phyloP scores from a whole-genome alignment of 768 basidiomycete genomes.

The Boletus subparvulus region DNA sequence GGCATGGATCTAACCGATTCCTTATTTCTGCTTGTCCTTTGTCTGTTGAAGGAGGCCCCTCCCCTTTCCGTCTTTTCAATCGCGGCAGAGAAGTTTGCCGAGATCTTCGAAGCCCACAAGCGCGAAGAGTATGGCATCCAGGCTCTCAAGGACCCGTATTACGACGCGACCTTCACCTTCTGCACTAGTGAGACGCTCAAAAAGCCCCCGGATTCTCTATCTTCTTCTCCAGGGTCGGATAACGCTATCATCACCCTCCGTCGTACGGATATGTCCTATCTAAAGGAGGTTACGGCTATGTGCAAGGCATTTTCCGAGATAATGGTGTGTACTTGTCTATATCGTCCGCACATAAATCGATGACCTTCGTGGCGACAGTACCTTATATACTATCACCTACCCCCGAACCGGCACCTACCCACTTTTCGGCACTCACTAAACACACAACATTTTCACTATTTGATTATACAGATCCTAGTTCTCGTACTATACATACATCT shows the following conservation, averaged over 20 bases:
- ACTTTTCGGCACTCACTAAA: too few species aligned
- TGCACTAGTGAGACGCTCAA: constrained; percentile 47
- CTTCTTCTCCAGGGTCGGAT: background rate
- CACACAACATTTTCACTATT: too few species aligned
- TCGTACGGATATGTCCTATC: constrained; percentile 34
- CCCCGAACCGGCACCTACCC: too few species aligned
- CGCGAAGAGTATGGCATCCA: constrained; percentile 18
- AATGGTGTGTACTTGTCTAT: constrained; percentile 45
- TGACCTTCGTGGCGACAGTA: constrained; percentile 33
- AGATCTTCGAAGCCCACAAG: constrained; percentile 42
- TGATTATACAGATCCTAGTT: too few species aligned
- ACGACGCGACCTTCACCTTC: constrained; percentile 56
- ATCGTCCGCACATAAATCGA: background rate
- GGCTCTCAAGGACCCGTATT: constrained; percentile 45
- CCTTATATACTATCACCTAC: constrained; percentile 66
- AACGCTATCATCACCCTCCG: constrained; percentile 30
- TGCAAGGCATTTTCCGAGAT: constrained; percentile 57
- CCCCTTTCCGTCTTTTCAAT: constrained; percentile 61
- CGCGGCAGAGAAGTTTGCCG: constrained; percentile 44
- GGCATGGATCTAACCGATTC: background rate
- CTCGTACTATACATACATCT: too few species aligned
- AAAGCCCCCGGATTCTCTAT: background rate
- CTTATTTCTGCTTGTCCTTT: constrained; percentile 1
- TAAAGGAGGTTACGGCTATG: constrained; percentile 38
- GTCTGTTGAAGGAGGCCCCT: constrained; percentile 11